A percentile compares a stretch with the other conserved stretches of the same genome.
These are phyloP conservation scores for Rutidosis leptorrhynchoides DNA, from an alignment of 129 eudicot species.

Conservation along the genomic window DNA sequence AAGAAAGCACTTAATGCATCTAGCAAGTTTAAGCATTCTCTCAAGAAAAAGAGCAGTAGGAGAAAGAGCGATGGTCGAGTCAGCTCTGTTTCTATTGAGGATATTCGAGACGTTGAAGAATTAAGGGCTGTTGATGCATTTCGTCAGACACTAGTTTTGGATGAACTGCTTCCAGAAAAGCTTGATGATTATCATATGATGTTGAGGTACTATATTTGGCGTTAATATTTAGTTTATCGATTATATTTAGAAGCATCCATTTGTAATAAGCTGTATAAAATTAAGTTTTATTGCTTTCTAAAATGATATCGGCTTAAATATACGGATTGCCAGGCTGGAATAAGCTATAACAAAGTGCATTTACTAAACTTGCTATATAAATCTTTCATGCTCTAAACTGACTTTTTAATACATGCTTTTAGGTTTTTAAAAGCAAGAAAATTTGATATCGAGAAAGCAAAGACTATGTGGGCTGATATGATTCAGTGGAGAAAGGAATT, in stretches of 20 bases:
- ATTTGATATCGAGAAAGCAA: conserved; percentile 66
- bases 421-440: conserved; percentile 74
- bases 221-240: conserved; percentile 7
- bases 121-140: conserved; percentile 79
- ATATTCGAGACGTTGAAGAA: conserved; percentile 84
- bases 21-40: conserved; percentile 79
- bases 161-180: conserved; percentile 71
- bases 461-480: conserved; percentile 77
- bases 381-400: not conserved
- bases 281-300: not conserved
- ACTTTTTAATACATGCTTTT: conserved; percentile 23
- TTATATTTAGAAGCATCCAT: conserved; percentile 12
- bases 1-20: conserved; percentile 95
- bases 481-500: conserved; percentile 72
- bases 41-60: conserved; percentile 80
- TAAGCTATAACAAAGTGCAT: conserved; percentile 3
- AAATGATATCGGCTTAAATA: not conserved
- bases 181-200: conserved; percentile 89
- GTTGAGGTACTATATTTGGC: conserved; percentile 65
- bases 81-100: conserved; percentile 91
- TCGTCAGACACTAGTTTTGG: conserved; percentile 76
- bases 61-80: conserved; percentile 80
- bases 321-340: not conserved
- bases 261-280: not conserved
- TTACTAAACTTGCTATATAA: not conserved